These are phyloP conservation scores for Parascedosporium putredinis DNA, from an alignment of 2,329 filamentous ascomycete genomes.

Conservation along the genomic window DNA sequence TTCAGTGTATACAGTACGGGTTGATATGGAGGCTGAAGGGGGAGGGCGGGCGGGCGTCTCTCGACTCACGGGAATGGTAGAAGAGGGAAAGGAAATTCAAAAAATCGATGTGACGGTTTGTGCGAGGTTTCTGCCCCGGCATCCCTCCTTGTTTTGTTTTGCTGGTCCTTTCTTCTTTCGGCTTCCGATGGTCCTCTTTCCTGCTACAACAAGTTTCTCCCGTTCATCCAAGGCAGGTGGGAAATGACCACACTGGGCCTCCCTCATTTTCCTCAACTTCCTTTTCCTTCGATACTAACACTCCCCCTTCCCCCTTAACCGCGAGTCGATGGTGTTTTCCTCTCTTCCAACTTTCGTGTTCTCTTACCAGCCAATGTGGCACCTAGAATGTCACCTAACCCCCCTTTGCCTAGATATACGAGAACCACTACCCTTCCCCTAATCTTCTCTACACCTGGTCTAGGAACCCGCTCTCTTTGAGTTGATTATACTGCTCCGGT, in stretches of 20 bases:
- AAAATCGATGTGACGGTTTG: not conserved
- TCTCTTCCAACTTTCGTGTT: not conserved
- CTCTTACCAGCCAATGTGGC: too few relatives aligned
- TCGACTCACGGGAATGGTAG: not conserved
- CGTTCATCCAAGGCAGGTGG: not conserved
- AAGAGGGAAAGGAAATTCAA: not conserved
- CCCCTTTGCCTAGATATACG: not conserved
- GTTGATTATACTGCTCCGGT: slow-evolving; percentile 77
- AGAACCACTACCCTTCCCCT: not conserved
- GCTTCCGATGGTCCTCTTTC: too few relatives aligned
- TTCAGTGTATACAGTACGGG: too few relatives aligned
- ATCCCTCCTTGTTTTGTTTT: not conserved
- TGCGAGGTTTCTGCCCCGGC: not conserved
- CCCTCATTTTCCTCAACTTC: not conserved
- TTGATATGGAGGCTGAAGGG: too few relatives aligned
- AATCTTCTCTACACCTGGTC: slow-evolving; percentile 47
- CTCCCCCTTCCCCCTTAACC: not conserved
- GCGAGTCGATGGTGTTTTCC: too few relatives aligned
- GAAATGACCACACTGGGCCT: too few relatives aligned
- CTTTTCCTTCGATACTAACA: not conserved
- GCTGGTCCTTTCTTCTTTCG: not conserved
- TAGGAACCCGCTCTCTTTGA: slow-evolving; percentile 82
- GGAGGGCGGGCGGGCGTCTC: too few relatives aligned
- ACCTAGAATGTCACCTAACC: not conserved
- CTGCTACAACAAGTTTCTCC: not conserved